Base-by-base conservation (phyloP, 805 yeast genomes). In the Yamadazyma philogaea region DNA sequence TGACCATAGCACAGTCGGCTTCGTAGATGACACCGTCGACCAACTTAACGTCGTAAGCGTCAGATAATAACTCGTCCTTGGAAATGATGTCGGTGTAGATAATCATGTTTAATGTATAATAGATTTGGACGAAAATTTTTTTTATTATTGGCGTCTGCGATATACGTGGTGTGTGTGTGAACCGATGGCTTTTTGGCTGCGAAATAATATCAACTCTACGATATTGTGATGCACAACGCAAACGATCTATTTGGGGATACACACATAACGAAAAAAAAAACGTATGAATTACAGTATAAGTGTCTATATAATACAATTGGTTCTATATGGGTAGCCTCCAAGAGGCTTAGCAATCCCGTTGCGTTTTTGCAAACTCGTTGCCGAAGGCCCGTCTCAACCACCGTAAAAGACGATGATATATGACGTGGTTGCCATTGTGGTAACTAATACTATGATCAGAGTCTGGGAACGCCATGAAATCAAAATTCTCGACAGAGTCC, bases 61-160 rank as follows among this genome's bases (percentile, higher is more conserved):
- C 97, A 54, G 99, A 93, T 74, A 91, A 77, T 62, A 86, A 77
- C 81, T 91, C 99, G 79, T 91, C 99, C 66, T 85, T 87, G 56
- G 97, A 85, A 74, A 91, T 68, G 69, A 89, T 73, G 77, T 91
- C 99, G 39, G 62, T 57, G 66, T 49, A 70, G 55, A 70, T 70
- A 61, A 64, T 63, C 75, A 70, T 70, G 37, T 37, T 24, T 49
- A 38, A 15, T 41, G 33, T 30, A 17, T 10, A 34, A 15, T 34
- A 28, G n/a, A 15, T n/a, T n/a, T 38, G 18, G 21, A 31, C 42
- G 50, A 47, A 44, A 44, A 41, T 47, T 43, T 31, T 14, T 34
- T 15, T 22, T 39, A 10, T 15, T 17, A 26, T 16, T 26, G 24
- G 24, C 15, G 37, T 15, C 20, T n/a, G 33, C 30, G 27, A 33